Base-by-base conservation (phyloP, 1,284 basidiomycete genomes). In the Cryptococcus depauperatus region DNA sequence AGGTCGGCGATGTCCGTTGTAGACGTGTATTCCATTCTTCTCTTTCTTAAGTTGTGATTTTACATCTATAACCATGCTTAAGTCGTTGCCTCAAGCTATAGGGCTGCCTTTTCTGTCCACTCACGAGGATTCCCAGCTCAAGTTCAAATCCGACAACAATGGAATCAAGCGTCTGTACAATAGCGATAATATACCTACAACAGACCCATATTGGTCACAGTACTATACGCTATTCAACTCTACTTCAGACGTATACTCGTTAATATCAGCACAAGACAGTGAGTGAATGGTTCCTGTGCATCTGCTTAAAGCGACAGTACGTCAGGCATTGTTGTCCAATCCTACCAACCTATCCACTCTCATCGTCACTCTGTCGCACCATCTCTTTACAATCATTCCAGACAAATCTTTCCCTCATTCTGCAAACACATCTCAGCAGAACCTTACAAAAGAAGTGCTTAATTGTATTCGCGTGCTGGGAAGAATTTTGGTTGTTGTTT, bases 401-500 rank as follows among this genome's bases (percentile, higher is more conserved):
- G 84, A 87, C 64, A 81, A 84, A 56, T 82, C 81, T 4, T 91
- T 92, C 70, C 89, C 88, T 5, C 76, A 81, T 0, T 56, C 59
- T 68, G 73, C 29, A 76, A 78, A 33, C 19, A 26, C 46, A 14
- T 43, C 54, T 13, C 42, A 32, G 39, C 64, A 51, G 43, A 56
- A 84, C 58, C 71, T 84, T 7, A 85, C 84, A 0, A 83, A 83
- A 55, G 84, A 93, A 62, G 85, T 82, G 1, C 75, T 95, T 33
- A 95, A 92, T 60, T 90, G 88, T 61, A 64, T 93, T 22, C 78
- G 91, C 25, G 79, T 95, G 6, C 77, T 96, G 18, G 82, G 85
- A 49, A 78, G 90, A 46, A 77, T 93, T n/a, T 72, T 93, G 11
- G 89, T 89, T 2, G 81, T 90, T 13, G 72, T 92, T 34, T 90